phyloP scores from a whole-genome alignment of 2,329 filamentous ascomycete species.

The Coniochaeta pulveracea region DNA sequence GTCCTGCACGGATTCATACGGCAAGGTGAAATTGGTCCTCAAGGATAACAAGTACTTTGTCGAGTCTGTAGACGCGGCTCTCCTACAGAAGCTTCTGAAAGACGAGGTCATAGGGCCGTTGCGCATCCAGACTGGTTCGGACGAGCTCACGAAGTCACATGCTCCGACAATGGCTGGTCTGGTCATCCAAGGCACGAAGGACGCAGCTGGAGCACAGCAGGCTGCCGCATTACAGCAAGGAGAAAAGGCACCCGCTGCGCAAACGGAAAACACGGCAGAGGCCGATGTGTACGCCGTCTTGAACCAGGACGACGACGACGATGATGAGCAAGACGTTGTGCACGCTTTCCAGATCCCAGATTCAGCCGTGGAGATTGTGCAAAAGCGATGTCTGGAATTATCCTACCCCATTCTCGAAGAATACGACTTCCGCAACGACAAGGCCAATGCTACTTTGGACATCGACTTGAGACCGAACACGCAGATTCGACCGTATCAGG shows the following conservation, averaged over 20 bases:
- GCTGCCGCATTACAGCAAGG: slow-evolving; percentile 31
- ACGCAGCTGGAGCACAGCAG: slow-evolving; percentile 80
- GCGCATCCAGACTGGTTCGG: slow-evolving; percentile 54
- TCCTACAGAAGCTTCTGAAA: slow-evolving; percentile 77
- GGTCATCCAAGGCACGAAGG: slow-evolving; percentile 89
- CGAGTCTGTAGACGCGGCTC: slow-evolving; percentile 78
- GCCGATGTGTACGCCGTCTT: slow-evolving; percentile 60
- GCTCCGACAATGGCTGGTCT: slow-evolving; percentile 80
- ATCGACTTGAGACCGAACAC: slow-evolving; percentile 87
- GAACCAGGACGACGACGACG: slow-evolving; percentile 72
- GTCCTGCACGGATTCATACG: slow-evolving; percentile 78
- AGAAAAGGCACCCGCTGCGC: slow-evolving; percentile 29
- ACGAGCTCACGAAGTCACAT: slow-evolving; percentile 65
- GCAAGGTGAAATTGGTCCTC: slow-evolving; percentile 88
- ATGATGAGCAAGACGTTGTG: slow-evolving; percentile 68
- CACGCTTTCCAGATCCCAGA: slow-evolving; percentile 89
- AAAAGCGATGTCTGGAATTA: slow-evolving; percentile 80
- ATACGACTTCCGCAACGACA: slow-evolving; percentile 92
- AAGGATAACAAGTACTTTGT: slow-evolving; percentile 93
- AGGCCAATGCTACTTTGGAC: slow-evolving; percentile 78
- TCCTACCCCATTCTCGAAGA: slow-evolving; percentile 86
- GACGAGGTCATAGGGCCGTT: slow-evolving; percentile 73
- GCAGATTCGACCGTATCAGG: slow-evolving; percentile 88
- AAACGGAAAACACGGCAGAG: slow-evolving; percentile 41
- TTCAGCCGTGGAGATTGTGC: slow-evolving; percentile 71